Conservation (phyloP, 148 eudicot species). For the Nepenthes gracilis region DNA sequence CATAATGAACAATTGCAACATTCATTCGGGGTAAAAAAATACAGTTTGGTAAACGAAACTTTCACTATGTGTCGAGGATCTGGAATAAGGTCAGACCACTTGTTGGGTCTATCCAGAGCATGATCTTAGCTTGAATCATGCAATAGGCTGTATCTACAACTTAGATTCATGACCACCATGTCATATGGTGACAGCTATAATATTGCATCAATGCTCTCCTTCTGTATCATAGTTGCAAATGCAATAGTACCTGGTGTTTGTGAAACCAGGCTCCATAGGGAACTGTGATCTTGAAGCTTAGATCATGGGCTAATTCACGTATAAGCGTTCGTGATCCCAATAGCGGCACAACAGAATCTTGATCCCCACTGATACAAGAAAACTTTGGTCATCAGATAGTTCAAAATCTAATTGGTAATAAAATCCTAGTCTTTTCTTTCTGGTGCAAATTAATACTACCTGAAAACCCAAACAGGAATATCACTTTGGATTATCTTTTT, state of each 20-base stretch:
- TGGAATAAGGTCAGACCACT: no score
- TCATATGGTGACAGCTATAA: no score
- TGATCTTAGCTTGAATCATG: no score
- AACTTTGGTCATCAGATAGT: neutral
- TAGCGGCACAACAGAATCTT: constrained; percentile 92
- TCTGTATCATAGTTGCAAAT: neutral
- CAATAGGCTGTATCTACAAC: no score
- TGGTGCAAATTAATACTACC: constrained; percentile 23
- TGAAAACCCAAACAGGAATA: constrained; percentile 82
- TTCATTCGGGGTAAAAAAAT: no score
- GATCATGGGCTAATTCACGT: constrained; percentile 78
- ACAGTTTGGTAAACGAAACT: no score
- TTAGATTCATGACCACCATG: no score
- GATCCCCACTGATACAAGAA: constrained; percentile 55
- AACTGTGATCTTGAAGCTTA: constrained; percentile 48
- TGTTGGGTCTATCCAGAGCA: no score
- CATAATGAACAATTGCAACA: no score
- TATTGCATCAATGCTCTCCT: no score
- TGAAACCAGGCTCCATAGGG: constrained; percentile 97
- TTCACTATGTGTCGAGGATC: no score
- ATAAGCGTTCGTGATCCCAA: constrained; percentile 86
- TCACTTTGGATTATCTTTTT: constrained; percentile 39
- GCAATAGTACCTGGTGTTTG: constrained; percentile 55
- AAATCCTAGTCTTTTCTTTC: neutral
- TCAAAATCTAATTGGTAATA: neutral